Evolutionary conservation across 345 rosid genomes (phyloP), one percentile per base, ranked within the genome.

Genomic region (Isatis tinctoria): DNA sequence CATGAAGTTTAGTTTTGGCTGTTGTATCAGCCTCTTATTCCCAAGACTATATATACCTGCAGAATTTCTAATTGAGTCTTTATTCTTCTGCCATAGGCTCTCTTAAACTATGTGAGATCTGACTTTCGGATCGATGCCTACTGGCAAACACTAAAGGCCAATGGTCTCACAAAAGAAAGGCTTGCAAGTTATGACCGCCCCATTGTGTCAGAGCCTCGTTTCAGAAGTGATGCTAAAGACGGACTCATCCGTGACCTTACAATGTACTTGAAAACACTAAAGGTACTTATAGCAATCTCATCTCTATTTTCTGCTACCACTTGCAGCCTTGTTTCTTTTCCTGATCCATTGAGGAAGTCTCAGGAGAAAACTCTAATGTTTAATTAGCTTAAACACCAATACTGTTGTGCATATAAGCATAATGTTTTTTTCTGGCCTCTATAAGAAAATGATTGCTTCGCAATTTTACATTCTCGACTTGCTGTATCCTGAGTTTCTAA

Each of bases 151-250:
- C 85, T 95, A 81, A 88, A 85, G 66, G 86, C 90, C 20, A 95
- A 88, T 79, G 97, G 97, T 77, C 83, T 95, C 49, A 90, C 97
- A 26, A 95, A 88, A 83, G 90, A 92, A 58, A 86, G 90, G 75
- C 96, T 95, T 80, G 78, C 90, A 71, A 90, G 96, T 82, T 95
- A 95, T 84, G 99, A 95, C 72, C 99, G 97, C 27, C 86, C 84
- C 35, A 95, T 95, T 76, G 85, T 84, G 77, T 80, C 87, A 66
- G 99, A 92, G 57, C 99, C 99, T 78, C 85, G 65, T 72, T 92
- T 95, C 74, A 80, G 86, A 60, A 81, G 87, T 70, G 90, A 90
- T 76, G 91, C 87, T 74, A 92, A 83, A 81, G 93, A 81, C 67
- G 88, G 97, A 40, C 94, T 95, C 60, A 73, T 95, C 78, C 92